Evolutionary conservation across 1,139 yeast genomes (phyloP), one percentile per base, ranked within the genome.

Genomic region (Candida tropicalis): DNA sequence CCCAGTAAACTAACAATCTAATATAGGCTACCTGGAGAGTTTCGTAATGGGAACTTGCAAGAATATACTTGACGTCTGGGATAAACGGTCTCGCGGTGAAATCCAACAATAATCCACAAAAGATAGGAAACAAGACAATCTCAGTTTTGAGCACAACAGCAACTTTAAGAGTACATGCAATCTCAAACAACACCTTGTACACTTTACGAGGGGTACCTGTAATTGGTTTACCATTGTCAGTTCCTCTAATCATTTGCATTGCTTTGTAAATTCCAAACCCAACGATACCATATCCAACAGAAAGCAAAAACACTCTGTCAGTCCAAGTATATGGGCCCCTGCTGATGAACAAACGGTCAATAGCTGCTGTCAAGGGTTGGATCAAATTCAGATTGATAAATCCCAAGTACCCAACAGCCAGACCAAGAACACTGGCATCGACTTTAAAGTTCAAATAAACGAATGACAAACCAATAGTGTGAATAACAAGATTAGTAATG

Each of bases 51-150:
- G 71, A 55, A 12, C 75, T 49, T 48, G 62, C 51, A 32, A 70
- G 50, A 35, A 66, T 37, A 6, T 49, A 44, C 7, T 52, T 45
- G 41, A 66, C 59, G 3, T 43, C 33, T 1, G 54, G 51, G 12
- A 67, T 58, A 4, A 79, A 54, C 7, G 84, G 55, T 2, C 93
- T 89, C 2, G 83, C 75, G 3, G 82, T 50, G 46, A 86, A 69
- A 54, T 87, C 93, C 29, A 91, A 63, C 54, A 90, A 73, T 55
- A 81, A 66, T 0, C 99, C 99, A 58, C 97, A 90, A 53, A 82
- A 82, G 0, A 87, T 74, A 0, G 99, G 99, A 67, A 93, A 93
- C 6, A 85, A 70, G 18, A 87, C 75, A 40, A 91, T 74, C 60
- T 93, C 99, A 46, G 89, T 79, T 5, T 84, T 79, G 58, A 91